phyloP scores from a whole-genome alignment of 345 rosid species.

The Citropsis articulata region DNA sequence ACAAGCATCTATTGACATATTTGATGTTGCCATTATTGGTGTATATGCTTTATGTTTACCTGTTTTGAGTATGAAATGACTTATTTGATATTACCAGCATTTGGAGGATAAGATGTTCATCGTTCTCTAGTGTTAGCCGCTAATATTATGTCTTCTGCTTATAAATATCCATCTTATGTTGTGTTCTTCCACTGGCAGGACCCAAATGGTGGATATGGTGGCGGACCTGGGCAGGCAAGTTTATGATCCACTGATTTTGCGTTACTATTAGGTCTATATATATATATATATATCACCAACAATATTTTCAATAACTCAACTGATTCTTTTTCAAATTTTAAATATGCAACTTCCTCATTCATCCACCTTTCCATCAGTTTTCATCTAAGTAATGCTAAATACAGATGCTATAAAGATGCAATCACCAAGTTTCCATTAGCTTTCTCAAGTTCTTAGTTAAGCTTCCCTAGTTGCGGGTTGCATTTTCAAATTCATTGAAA shows the following conservation, averaged over 20 bases:
- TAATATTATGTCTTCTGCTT: background rate
- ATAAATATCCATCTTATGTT: background rate
- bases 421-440: background rate
- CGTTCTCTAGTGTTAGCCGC: background rate
- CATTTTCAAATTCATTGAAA: background rate
- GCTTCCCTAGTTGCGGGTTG: background rate
- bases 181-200: constrained; percentile 41
- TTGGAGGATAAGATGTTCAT: background rate
- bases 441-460: background rate
- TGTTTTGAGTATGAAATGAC: background rate
- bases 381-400: background rate
- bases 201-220: constrained; percentile 88
- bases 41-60: constrained; percentile 2
- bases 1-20: background rate
- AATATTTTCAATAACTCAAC: background rate
- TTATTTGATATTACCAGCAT: background rate
- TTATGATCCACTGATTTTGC: constrained; percentile 5
- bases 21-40: background rate
- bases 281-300: constrained; percentile 3
- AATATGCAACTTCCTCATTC: background rate
- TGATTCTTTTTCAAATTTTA: constrained; percentile 1
- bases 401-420: background rate
- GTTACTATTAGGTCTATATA: background rate
- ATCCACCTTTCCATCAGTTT: background rate
- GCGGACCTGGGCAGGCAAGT: constrained; percentile 99